phyloP scores from a whole-genome alignment of 805 yeast genomes.

The Myxozyma lipomycoides region DNA sequence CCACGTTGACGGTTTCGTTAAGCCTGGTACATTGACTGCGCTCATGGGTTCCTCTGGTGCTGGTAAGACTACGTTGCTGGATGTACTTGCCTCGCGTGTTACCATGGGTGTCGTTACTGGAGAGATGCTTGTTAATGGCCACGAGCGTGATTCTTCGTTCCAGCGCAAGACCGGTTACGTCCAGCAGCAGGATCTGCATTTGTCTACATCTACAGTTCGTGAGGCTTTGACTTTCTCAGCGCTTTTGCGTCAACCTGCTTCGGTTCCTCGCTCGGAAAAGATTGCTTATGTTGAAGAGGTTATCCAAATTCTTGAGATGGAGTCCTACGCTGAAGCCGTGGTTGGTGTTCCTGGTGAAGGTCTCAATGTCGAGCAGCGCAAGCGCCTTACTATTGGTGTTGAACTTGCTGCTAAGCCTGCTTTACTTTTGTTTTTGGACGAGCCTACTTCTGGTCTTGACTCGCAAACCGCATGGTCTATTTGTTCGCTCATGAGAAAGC shows the following conservation, averaged over 20 bases:
- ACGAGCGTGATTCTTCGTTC: constrained; percentile 60
- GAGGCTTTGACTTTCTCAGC: constrained; percentile 74
- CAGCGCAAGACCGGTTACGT: constrained; percentile 77
- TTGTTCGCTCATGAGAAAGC: constrained; percentile 59
- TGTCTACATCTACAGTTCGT: constrained; percentile 65
- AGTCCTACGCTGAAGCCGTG: constrained; percentile 68
- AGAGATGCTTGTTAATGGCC: constrained; percentile 69
- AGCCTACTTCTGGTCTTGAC: constrained; percentile 72
- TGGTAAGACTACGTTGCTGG: constrained; percentile 69
- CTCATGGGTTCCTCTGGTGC: constrained; percentile 84
- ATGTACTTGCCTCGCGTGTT: constrained; percentile 68
- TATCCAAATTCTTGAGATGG: constrained; percentile 64
- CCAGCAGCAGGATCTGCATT: constrained; percentile 76
- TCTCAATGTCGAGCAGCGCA: constrained; percentile 63
- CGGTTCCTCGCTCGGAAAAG: constrained; percentile 55
- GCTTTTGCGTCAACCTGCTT: constrained; percentile 60
- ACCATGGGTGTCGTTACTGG: constrained; percentile 69
- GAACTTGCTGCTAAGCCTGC: constrained; percentile 69
- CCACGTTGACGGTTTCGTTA: constrained; percentile 76
- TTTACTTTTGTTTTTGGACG: constrained; percentile 56
- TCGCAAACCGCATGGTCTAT: constrained; percentile 64
- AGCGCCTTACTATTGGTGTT: constrained; percentile 66
- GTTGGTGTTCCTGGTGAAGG: constrained; percentile 78
- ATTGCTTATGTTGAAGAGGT: constrained; percentile 65
- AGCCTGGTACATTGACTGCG: constrained; percentile 79